Base-by-base conservation (phyloP, 83 land plant genomes). In the Larix sibirica region DNA sequence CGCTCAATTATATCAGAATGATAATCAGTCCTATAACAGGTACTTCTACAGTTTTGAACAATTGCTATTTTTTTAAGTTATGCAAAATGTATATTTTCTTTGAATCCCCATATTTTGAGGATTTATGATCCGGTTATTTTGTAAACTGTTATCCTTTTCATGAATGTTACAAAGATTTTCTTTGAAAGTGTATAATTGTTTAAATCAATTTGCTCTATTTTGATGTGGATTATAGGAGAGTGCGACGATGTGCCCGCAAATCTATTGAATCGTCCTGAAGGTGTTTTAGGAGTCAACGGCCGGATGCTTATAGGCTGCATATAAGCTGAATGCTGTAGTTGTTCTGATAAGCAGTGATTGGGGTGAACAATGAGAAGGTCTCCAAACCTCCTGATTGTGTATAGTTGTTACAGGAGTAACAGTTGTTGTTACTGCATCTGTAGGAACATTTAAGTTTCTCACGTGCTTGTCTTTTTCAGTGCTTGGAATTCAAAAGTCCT, bases 1-100 rank as follows among this genome's bases (percentile, higher is more conserved):
- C n/a, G 93, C 90, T 23, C 93, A 86, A 12, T 31, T 92, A 65
- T 88, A 82, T 81, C 93, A 88, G 67, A 79, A 63, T 77, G 93
- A 90, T 84, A 31, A 88, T 28, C 81, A 85, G 67, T 81, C 93
- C 17, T 92, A 92, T 56, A 92, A 92, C 83, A 87, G 88, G 94
- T 92, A 64, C 54, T 20, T 18, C 31, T 76, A 4, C 58, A 18
- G 6, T 36, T 50, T 58, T 24, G 62, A 7, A 40, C 0, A 12
- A 18, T 71, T 42, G 42, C 21, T 40, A 4, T 42, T 73, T 42
- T 66, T 13, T 50, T 50, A 1, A 50, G 56, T 13, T 12, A 50
- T 50, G 56, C 10, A 10, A 50, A 50, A 50, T 54, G 58, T 54
- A 54, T 2, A 12, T 54, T 54, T 12, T 54, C 14, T 13, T 54